Conservation (phyloP, 2,329 filamentous ascomycete species). For the Ophiostoma triangulosporum region DNA sequence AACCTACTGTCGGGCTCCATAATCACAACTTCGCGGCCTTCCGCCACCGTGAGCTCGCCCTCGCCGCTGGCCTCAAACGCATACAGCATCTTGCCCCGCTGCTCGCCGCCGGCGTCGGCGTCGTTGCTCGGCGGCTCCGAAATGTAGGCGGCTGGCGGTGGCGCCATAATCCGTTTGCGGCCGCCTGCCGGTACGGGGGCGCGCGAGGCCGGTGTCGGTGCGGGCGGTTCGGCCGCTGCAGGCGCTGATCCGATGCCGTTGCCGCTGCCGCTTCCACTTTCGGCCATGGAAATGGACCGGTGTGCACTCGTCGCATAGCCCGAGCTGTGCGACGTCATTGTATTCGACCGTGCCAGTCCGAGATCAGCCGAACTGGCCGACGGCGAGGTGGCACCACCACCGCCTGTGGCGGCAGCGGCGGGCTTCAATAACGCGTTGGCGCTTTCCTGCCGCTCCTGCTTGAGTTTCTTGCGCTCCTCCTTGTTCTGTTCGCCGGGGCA, state of each 20-base stretch:
- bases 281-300: slow-evolving; percentile 54
- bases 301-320: slow-evolving; percentile 72
- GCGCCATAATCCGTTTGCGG: slow-evolving; percentile 65
- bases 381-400: slow-evolving; percentile 1
- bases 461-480: slow-evolving; percentile 90
- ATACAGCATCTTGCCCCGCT: slow-evolving; percentile 81
- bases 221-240: slow-evolving; percentile 18
- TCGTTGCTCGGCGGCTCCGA: slow-evolving; percentile 47
- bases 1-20: slow-evolving; percentile 77
- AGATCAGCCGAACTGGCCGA: slow-evolving; percentile 42
- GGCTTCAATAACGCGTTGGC: slow-evolving; percentile 49
- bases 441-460: slow-evolving; percentile 68
- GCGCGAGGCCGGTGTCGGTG: slow-evolving; percentile 4
- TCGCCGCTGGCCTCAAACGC: slow-evolving; percentile 66
- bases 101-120: slow-evolving; percentile 36
- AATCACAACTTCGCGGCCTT: slow-evolving; percentile 64
- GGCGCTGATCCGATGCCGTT: background rate
- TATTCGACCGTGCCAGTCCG: slow-evolving; percentile 64
- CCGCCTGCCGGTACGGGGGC: slow-evolving; percentile 21
- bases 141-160: slow-evolving; percentile 71
- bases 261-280: slow-evolving; percentile 29
- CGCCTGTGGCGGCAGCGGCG: slow-evolving; percentile 18
- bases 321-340: slow-evolving; percentile 80
- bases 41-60: slow-evolving; percentile 68
- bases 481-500: slow-evolving; percentile 90